Percentiles rank a stretch among this genome's conserved stretches.
Conservation (phyloP, 1,284 basidiomycete species). For the Puccinia hordei region DNA sequence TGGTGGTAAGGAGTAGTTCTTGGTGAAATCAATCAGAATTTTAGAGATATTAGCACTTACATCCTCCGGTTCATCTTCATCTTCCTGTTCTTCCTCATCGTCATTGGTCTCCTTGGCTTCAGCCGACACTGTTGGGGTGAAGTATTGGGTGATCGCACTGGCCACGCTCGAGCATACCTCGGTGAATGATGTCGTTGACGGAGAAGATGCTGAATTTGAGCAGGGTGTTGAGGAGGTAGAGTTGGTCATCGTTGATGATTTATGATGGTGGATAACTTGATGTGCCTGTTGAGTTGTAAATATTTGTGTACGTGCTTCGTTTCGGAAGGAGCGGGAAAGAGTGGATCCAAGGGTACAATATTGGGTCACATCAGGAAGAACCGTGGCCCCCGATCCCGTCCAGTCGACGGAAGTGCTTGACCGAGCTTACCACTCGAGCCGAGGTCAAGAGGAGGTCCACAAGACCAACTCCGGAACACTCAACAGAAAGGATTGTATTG, state of each 20-base stretch:
- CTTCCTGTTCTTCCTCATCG: constrained; percentile 20
- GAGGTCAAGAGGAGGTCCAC: too few relatives aligned
- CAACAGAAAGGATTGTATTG: too few relatives aligned
- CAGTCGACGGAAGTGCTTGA: too few relatives aligned
- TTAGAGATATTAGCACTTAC: not conserved
- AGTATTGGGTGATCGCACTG: constrained; percentile 28
- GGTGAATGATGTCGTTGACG: constrained; percentile 12
- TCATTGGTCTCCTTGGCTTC: constrained; percentile 8
- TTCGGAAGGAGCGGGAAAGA: too few relatives aligned
- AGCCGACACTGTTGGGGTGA: constrained; percentile 40
- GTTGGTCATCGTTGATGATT: not conserved
- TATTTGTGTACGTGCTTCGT: not conserved
- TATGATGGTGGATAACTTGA: not conserved
- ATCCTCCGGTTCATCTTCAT: constrained; percentile 47
- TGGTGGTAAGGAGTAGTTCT: not conserved
- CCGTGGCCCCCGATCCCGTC: too few relatives aligned
- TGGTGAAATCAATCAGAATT: not conserved
- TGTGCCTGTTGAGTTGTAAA: not conserved
- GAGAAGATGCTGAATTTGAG: too few relatives aligned
- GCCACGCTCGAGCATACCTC: constrained; percentile 36
- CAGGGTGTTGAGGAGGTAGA: not conserved
- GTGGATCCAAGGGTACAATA: too few relatives aligned
- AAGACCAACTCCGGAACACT: too few relatives aligned
- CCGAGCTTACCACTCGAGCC: too few relatives aligned
- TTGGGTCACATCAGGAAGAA: too few relatives aligned